A percentile compares a stretch with the other conserved stretches of the same genome.
These are phyloP conservation scores for Lachnellula cervina DNA, from an alignment of 2,329 filamentous ascomycete genomes.

Conservation along the genomic window DNA sequence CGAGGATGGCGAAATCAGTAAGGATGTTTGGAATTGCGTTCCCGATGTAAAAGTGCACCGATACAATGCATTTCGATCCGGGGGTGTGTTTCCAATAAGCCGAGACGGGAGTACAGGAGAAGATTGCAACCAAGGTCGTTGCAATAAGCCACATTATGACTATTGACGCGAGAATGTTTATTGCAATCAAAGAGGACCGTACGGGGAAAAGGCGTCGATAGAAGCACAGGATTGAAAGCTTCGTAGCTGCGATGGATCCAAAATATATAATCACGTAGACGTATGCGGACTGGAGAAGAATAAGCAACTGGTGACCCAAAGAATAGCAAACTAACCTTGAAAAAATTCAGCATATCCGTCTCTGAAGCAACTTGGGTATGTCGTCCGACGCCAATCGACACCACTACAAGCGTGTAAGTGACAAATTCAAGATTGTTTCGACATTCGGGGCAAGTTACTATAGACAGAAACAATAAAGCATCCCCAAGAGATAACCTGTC, in stretches of 20 bases:
- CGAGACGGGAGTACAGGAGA: constrained; percentile 3
- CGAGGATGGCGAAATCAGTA: constrained; percentile 10
- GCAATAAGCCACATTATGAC: constrained; percentile 7
- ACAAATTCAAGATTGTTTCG: not conserved
- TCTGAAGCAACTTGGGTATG: not conserved
- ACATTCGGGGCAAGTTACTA: not conserved
- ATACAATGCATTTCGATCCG: constrained; percentile 1
- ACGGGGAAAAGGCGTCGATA: constrained; percentile 7
- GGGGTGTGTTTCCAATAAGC: constrained; percentile 1
- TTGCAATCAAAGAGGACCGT: not conserved
- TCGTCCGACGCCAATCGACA: not conserved
- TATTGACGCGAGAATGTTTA: constrained; percentile 1
- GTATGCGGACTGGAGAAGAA: not conserved
- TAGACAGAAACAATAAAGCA: not conserved
- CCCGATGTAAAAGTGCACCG: not conserved
- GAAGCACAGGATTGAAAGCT: constrained; percentile 8
- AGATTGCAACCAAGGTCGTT: constrained; percentile 3
- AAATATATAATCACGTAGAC: constrained; percentile 3
- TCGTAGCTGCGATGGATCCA: constrained; percentile 1
- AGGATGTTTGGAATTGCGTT: constrained; percentile 8
- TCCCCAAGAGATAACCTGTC: not conserved
- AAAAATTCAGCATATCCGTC: not conserved
- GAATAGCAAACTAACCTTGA: not conserved
- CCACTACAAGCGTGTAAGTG: not conserved
- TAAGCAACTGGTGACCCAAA: not conserved